phyloP scores from a whole-genome alignment of 1,284 basidiomycete species.

The Ustilago curta region DNA sequence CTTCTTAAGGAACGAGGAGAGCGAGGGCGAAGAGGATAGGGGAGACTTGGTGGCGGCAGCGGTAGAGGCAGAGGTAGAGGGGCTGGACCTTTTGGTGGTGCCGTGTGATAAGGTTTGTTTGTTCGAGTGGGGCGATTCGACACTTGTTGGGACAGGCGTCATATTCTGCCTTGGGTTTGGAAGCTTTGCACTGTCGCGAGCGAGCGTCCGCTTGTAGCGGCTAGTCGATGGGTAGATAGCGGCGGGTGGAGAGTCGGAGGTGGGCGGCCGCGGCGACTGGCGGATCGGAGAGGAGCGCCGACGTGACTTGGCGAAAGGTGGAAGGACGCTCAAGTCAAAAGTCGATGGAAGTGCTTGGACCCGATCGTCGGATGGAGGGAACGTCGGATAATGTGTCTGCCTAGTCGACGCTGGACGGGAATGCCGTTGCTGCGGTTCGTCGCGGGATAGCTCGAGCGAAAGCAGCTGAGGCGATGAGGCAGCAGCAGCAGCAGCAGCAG shows the following conservation, averaged over 20 bases:
- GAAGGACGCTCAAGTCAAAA: not conserved
- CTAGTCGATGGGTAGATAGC: not conserved
- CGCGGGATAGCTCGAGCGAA: no score
- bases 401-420: not conserved
- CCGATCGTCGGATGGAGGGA: constrained; percentile 2
- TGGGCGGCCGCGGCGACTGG: constrained; percentile 11
- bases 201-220: not conserved
- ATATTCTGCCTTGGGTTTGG: constrained; percentile 22
- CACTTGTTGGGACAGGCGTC: constrained; percentile 21
- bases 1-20: constrained; percentile 48
- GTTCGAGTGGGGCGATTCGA: constrained; percentile 18
- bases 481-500: not conserved
- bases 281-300: not conserved
- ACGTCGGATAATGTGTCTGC: not conserved
- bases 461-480: not conserved
- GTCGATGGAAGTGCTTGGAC: constrained; percentile 4
- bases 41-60: constrained; percentile 17
- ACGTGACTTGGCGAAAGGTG: not conserved
- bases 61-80: not conserved
- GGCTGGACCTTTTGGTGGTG: constrained; percentile 12
- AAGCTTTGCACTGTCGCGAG: not conserved
- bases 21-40: constrained; percentile 32
- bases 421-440: no score
- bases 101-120: constrained; percentile 7
- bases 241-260: not conserved